phyloP scores from a whole-genome alignment of 176 grass and related monocot genomes.

The Elaeis guineensis region DNA sequence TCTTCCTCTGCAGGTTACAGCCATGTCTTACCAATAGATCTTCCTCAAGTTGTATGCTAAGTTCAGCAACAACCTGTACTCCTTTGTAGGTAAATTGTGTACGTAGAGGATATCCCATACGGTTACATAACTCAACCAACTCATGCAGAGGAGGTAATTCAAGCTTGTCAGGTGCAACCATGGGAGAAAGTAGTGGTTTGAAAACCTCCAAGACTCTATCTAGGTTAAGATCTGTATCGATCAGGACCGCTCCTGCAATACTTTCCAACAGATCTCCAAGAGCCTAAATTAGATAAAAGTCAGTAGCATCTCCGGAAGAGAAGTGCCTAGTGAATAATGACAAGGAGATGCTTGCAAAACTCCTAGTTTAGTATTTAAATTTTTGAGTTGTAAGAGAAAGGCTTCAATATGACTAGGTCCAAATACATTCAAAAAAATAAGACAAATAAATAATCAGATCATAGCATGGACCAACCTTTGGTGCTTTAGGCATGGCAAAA shows the following conservation, averaged over 20 bases:
- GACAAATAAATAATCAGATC: no score
- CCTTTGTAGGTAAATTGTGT: background rate
- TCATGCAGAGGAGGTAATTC: background rate
- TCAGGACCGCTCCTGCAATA: background rate
- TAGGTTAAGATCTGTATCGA: background rate
- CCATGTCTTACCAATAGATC: background rate
- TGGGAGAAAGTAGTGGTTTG: constrained; percentile 1
- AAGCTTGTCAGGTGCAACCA: background rate
- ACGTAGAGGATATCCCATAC: background rate
- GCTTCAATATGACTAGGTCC: no score
- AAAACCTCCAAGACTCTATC: background rate
- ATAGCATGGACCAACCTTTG: background rate
- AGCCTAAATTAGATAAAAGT: constrained; percentile 3
- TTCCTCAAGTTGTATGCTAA: background rate
- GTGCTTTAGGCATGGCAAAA: background rate
- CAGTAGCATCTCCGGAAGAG: background rate
- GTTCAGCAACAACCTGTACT: background rate
- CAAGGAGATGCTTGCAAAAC: no score
- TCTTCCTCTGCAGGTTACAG: background rate
- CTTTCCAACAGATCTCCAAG: constrained; percentile 4
- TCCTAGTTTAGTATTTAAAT: no score
- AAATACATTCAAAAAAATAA: no score
- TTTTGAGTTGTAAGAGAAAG: no score
- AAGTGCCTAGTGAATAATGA: background rate
- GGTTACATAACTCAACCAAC: background rate